Percentiles rank a stretch among this genome's conserved stretches.
Conservation (phyloP, 371 early-diverging fungal species). For the Umbelopsis sp. region DNA sequence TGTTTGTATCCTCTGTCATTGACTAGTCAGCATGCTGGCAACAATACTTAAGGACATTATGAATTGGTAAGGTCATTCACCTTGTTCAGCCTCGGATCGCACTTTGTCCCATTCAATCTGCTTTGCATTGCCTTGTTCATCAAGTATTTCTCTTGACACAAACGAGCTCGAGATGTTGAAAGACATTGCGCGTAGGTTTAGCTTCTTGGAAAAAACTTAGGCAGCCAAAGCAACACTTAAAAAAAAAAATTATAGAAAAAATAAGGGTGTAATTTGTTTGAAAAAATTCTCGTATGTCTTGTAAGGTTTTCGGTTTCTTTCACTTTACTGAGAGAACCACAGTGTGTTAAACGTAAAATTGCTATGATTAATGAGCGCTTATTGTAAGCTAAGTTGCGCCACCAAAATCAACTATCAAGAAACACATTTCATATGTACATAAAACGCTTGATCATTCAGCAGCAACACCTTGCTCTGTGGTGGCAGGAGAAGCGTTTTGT, state of each 20-base stretch:
- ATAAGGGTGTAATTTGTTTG: too few species aligned
- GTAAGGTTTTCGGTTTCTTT: too few species aligned
- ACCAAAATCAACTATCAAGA: slow-evolving; percentile 4
- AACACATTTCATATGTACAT: slow-evolving; percentile 18
- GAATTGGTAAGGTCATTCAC: neutral
- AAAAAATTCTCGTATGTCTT: too few species aligned
- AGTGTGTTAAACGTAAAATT: neutral
- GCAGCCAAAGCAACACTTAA: neutral
- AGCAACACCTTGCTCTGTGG: neutral
- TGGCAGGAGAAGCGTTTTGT: neutral
- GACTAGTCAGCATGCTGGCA: neutral
- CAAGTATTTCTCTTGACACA: slow-evolving; percentile 41
- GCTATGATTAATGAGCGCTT: neutral
- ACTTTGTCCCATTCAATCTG: slow-evolving; percentile 22
- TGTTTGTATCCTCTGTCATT: slow-evolving; percentile 22
- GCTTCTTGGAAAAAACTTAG: neutral
- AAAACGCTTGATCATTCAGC: neutral
- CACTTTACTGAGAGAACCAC: neutral
- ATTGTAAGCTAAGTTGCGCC: neutral
- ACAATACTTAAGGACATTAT: slow-evolving; percentile 11
- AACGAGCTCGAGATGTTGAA: slow-evolving; percentile 42
- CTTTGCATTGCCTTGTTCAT: slow-evolving; percentile 25
- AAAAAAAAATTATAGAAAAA: too few species aligned
- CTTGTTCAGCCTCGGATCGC: slow-evolving; percentile 28
- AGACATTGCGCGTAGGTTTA: slow-evolving; percentile 25